phyloP scores from a whole-genome alignment of 1,284 basidiomycete species.

The Fomes fomentarius region DNA sequence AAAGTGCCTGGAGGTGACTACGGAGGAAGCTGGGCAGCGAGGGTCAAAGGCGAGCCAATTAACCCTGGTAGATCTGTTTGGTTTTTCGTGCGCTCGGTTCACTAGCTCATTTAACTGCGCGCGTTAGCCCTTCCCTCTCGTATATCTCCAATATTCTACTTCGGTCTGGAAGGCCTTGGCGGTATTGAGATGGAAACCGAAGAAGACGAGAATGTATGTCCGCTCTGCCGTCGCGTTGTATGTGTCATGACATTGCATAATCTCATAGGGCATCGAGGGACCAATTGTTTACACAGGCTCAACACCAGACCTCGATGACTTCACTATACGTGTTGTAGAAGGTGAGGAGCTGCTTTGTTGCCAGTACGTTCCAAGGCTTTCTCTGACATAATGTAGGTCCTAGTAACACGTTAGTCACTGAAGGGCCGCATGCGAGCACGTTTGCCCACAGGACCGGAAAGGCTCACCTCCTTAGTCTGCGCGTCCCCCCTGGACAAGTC shows the following conservation, averaged over 20 bases:
- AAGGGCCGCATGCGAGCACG: slow-evolving; percentile 56
- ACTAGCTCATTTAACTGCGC: not conserved
- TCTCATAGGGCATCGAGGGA: slow-evolving; percentile 68
- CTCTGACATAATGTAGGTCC: slow-evolving; percentile 44
- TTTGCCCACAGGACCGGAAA: slow-evolving; percentile 72
- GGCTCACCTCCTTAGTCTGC: slow-evolving; percentile 73
- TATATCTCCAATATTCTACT: slow-evolving; percentile 82
- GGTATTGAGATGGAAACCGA: slow-evolving; percentile 78
- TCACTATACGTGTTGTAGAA: slow-evolving; percentile 81
- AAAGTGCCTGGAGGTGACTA: slow-evolving; percentile 80
- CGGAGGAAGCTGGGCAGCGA: slow-evolving; percentile 90
- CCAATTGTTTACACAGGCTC: slow-evolving; percentile 71
- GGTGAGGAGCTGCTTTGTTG: slow-evolving; percentile 44
- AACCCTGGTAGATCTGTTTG: slow-evolving; percentile 64
- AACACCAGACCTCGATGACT: slow-evolving; percentile 80
- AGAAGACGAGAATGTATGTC: slow-evolving; percentile 70
- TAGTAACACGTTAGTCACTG: slow-evolving; percentile 55
- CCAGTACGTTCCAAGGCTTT: not conserved
- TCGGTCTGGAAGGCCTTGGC: slow-evolving; percentile 87
- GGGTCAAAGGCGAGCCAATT: slow-evolving; percentile 84
- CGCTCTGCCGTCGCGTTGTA: not conserved
- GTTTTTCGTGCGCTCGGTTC: too few relatives aligned
- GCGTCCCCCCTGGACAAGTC: slow-evolving; percentile 63
- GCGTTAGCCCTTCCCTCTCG: slow-evolving; percentile 55
- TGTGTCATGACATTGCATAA: not conserved